Conservation (phyloP, 371 early-diverging fungal species). For the Vavraia culicis region DNA sequence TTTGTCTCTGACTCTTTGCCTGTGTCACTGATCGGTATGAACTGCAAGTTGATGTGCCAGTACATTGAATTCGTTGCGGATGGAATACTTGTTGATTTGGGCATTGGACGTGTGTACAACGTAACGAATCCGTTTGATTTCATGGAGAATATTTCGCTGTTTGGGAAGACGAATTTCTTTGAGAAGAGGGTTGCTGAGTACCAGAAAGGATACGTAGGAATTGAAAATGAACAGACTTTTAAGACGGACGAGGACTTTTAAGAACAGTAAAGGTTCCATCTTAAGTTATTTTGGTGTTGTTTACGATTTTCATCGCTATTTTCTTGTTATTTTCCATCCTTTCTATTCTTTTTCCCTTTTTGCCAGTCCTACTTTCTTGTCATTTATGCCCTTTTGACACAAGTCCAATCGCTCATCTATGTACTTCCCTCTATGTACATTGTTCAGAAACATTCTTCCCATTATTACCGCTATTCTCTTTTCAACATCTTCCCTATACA, state of each 20-base stretch:
- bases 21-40: conserved; percentile 89
- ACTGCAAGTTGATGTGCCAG: conserved; percentile 70
- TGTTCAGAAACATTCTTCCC: too few species aligned
- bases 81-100: conserved; percentile 70
- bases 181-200: conserved; percentile 96
- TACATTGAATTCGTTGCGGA: conserved; percentile 99
- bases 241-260: conserved; percentile 39
- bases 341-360: too few species aligned
- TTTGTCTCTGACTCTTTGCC: conserved; percentile 84
- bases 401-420: too few species aligned
- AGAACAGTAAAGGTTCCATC: too few species aligned
- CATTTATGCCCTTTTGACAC: too few species aligned
- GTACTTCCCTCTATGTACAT: too few species aligned
- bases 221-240: conserved; percentile 26
- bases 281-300: too few species aligned
- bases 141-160: conserved; percentile 90
- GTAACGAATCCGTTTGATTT: conserved; percentile 91
- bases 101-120: conserved; percentile 62
- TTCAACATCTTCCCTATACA: too few species aligned
- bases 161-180: conserved; percentile 97
- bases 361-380: too few species aligned
- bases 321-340: too few species aligned
- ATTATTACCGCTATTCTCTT: too few species aligned
- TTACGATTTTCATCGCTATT: too few species aligned
- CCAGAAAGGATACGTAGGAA: conserved; percentile 56